These are phyloP conservation scores for Microbotryum intermedium DNA, from an alignment of 1,284 basidiomycete species.

Conservation along the genomic window DNA sequence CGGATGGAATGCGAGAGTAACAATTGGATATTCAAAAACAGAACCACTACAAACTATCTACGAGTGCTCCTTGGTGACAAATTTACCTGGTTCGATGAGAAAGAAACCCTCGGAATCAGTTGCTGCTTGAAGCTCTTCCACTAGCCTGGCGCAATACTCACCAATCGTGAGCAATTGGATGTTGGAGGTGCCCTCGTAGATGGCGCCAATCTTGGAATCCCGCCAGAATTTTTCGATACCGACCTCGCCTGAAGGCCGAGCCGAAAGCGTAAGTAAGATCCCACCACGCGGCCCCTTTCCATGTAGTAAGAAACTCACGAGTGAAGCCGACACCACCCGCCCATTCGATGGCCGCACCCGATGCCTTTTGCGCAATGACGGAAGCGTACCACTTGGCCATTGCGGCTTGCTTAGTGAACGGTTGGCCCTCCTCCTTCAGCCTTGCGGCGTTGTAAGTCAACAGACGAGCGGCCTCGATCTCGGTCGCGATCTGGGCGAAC, in stretches of 20 bases:
- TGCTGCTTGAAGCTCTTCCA: no score
- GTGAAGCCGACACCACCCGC: slow-evolving; percentile 92
- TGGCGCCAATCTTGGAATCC: slow-evolving; percentile 76
- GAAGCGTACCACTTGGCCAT: slow-evolving; percentile 64
- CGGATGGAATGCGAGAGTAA: no score
- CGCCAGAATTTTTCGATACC: slow-evolving; percentile 45
- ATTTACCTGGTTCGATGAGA: slow-evolving; percentile 7
- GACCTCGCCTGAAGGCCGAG: slow-evolving; percentile 11
- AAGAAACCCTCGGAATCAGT: no score
- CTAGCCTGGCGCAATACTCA: slow-evolving; percentile 48
- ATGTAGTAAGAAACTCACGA: background rate
- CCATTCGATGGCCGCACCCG: slow-evolving; percentile 92
- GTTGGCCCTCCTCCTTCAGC: slow-evolving; percentile 70
- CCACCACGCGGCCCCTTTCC: background rate
- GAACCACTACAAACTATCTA: background rate
- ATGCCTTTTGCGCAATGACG: slow-evolving; percentile 78
- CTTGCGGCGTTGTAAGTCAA: slow-evolving; percentile 96
- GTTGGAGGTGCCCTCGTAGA: slow-evolving; percentile 82
- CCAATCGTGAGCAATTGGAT: slow-evolving; percentile 96
- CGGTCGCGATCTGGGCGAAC: slow-evolving; percentile 56
- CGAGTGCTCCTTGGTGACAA: slow-evolving; percentile 23
- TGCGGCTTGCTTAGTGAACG: slow-evolving; percentile 78
- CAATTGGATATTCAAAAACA: no score
- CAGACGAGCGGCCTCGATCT: slow-evolving; percentile 80
- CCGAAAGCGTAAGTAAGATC: background rate